Base-by-base conservation (phyloP, 352 stramenopile genomes). In the Pythium apleroticum region DNA sequence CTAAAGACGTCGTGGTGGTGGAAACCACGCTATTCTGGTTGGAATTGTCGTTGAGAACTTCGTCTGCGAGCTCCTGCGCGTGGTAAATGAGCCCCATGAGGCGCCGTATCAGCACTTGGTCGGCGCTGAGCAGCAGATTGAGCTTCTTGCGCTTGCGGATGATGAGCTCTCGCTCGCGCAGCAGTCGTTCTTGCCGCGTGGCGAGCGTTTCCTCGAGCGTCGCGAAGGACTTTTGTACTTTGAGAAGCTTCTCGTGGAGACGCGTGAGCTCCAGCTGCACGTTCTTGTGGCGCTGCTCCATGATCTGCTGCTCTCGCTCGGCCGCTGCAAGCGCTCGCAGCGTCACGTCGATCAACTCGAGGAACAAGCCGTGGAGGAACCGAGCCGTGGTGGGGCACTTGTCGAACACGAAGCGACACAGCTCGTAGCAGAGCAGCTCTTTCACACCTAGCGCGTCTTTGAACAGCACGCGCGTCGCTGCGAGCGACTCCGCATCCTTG, bases 121-220 rank as follows among this genome's bases (percentile, higher is more conserved):
- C 74, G 17, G 78, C 69, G 9, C 74, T 74, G 7, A 87, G 63
- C 17, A 85, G 57, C 20, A 74, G 31, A 27, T 84, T 87, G 53
- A 87, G 65, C 12, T 74, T 75, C 57, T 85, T 84, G 14, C 78
- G 76, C 48, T 83, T 71, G 27, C 73, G 76, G 28, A 85, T 85
- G 67, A 76, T 80, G 0, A 67, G 63, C 50, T 84, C 78, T 19
- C 76, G 74, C 27, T 76, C 74, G 8, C 67, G 63, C 14, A 81
- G 63, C 12, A 87, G 49, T 11, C 69, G 65, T 15, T 74, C 68
- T 57, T 85, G 74, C 1, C 74, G 63, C 24, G 64, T 69, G 1
- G 24, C 49, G n/a, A 87, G 72, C 31, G 76, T 80, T 31, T 65
- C 68, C 15, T 84, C 61, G 0, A 87, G 66, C 5, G 68, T 54